Evolutionary conservation across 2,329 filamentous ascomycete genomes (phyloP), one percentile per base, ranked within the genome.

Genomic region (Aciculosporium take): DNA sequence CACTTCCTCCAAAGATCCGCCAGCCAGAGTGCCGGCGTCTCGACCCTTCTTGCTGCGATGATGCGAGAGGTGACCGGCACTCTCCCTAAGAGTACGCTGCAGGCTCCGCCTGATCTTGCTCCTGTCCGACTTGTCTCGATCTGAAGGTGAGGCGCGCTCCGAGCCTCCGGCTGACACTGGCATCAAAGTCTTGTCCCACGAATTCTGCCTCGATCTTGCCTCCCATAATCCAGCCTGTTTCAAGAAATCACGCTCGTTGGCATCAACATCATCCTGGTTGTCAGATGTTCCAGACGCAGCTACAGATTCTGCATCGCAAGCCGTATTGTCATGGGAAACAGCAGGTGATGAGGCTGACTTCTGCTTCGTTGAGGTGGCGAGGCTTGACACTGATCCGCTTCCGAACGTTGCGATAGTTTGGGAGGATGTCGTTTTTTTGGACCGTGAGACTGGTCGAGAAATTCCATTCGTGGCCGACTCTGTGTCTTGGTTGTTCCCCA

Each of bases 31-130:
- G 3, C 45, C 45, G 2, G 51, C 43, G 38, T 93, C 86, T 54
- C 79, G 84, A 39, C 81, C 80, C 57, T 81, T 88, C 50, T 79
- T 79, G 56, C 82, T 80, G 25, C 84, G 77, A 51, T 84, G 80
- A 52, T 74, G 75, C 15, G 69, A 74, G 52, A 70, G 72, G 61
- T 69, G 79, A 45, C 67, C 81, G 52, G 68, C 82, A 64, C 81
- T 74, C 52, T 96, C 89, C 48, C 91, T 77, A 44, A 96, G 72
- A 10, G 88, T 94, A 43, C 87, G 83, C 52, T 95, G 89, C 12
- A 96, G 66, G 57, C 87, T 94, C 46, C 87, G 79, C 20, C 89
- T 80, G 39, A 88, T 79, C 56, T 81, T 86, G 43, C 70, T 79
- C 48, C 68, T 71, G 33, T 81, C 77, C 34, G 67, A 61, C 39